These are phyloP conservation scores for Acidomyces sp. DNA, from an alignment of 495 filamentous ascomycete genomes.

Conservation along the genomic window DNA sequence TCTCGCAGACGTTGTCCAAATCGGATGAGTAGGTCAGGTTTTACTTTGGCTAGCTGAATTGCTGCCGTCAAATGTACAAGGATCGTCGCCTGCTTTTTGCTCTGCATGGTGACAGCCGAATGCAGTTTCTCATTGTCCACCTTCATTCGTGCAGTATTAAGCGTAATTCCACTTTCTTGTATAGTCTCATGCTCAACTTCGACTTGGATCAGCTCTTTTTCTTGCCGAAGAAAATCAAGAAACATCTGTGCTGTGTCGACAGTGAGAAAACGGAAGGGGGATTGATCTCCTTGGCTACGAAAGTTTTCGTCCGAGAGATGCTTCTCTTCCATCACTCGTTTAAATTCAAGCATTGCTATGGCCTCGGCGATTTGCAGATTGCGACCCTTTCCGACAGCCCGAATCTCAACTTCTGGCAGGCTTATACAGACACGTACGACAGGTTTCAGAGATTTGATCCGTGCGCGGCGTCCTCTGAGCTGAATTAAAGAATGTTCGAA, in stretches of 20 bases:
- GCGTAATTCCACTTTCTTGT: neutral
- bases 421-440: conserved; percentile 29
- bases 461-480: conserved; percentile 5
- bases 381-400: conserved; percentile 23
- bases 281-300: neutral
- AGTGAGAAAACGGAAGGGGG: conserved; percentile 25
- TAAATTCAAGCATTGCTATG: conserved; percentile 30
- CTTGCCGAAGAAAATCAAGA: conserved; percentile 32
- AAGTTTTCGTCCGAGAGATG: conserved; percentile 27
- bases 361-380: conserved; percentile 28
- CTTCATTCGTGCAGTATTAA: conserved; percentile 20
- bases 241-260: conserved; percentile 32
- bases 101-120: conserved; percentile 27
- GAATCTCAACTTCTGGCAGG: conserved; percentile 34
- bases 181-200: conserved; percentile 21
- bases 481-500: conserved; percentile 19
- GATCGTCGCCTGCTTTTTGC: conserved; percentile 30
- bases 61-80: conserved; percentile 34
- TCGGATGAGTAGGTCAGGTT: conserved; percentile 28
- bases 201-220: conserved; percentile 19
- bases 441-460: conserved; percentile 1
- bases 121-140: conserved; percentile 29
- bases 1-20: conserved; percentile 30
- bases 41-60: conserved; percentile 25
- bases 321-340: conserved; percentile 20